Percentiles rank a stretch among this genome's conserved stretches.
Conservation (phyloP, 768 basidiomycete species). For the Tricholoma flavovirens region DNA sequence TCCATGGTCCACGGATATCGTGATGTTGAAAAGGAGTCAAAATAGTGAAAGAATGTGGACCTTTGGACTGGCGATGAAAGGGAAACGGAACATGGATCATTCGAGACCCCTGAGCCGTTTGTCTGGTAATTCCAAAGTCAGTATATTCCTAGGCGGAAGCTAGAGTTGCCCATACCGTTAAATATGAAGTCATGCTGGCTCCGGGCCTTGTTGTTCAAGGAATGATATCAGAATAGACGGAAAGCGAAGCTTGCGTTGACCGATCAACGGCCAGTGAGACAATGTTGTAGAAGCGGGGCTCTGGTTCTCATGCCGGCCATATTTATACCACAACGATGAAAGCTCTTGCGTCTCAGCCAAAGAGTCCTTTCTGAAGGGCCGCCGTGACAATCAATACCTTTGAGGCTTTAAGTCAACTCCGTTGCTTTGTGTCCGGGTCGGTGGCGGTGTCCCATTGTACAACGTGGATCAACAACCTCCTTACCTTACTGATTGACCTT, state of each 20-base stretch:
- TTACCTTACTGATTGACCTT: background rate
- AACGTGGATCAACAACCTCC: background rate
- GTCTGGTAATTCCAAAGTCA: constrained; percentile 3
- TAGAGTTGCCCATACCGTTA: constrained; percentile 6
- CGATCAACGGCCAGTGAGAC: constrained; percentile 17
- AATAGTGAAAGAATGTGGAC: constrained; percentile 14
- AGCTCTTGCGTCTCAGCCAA: background rate
- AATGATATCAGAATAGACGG: constrained; percentile 4
- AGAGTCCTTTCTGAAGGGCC: background rate
- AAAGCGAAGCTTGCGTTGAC: constrained; percentile 2
- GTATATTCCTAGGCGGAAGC: background rate
- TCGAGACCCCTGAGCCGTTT: constrained; percentile 8
- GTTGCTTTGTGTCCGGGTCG: constrained; percentile 8
- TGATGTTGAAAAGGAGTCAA: constrained; percentile 4
- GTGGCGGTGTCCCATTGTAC: constrained; percentile 2
- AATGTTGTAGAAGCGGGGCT: background rate
- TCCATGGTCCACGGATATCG: constrained; percentile 6
- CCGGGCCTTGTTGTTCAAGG: constrained; percentile 9
- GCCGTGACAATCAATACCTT: constrained; percentile 6
- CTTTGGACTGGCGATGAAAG: constrained; percentile 6
- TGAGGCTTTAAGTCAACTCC: background rate
- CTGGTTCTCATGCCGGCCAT: background rate
- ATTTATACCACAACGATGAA: constrained; percentile 3
- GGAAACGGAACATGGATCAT: constrained; percentile 8
- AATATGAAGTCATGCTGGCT: constrained; percentile 11